Percentiles rank a stretch among this genome's conserved stretches.
phyloP scores from a whole-genome alignment of 2,329 filamentous ascomycete species.

The Lasiodiplodia citricola region DNA sequence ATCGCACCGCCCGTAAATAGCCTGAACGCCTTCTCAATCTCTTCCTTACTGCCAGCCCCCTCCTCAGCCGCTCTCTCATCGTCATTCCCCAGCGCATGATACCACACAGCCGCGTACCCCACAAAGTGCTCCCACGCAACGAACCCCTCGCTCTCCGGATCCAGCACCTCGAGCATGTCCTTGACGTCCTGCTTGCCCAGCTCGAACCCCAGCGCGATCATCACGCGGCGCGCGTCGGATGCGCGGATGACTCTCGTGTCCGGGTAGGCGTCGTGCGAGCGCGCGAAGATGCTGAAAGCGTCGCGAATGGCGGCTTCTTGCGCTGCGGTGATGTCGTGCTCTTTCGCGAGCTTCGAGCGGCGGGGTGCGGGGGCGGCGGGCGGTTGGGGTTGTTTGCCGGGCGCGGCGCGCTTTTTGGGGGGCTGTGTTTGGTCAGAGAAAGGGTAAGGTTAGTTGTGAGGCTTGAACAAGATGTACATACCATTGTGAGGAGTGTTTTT shows the following conservation, averaged over 20 bases:
- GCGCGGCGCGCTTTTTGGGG: slow-evolving; percentile 2
- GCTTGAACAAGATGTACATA: not conserved
- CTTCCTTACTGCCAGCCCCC: slow-evolving; percentile 54
- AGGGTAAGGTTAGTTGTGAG: not conserved
- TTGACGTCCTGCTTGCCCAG: slow-evolving; percentile 69
- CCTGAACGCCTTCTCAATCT: slow-evolving; percentile 81
- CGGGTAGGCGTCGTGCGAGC: slow-evolving; percentile 66
- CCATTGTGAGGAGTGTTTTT: not conserved
- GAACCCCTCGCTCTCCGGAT: slow-evolving; percentile 80
- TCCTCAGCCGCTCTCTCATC: slow-evolving; percentile 33
- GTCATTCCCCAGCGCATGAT: slow-evolving; percentile 54
- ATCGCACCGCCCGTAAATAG: slow-evolving; percentile 71
- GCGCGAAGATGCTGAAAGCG: slow-evolving; percentile 79
- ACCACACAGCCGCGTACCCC: slow-evolving; percentile 84
- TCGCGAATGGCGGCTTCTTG: slow-evolving; percentile 92
- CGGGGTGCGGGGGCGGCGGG: slow-evolving; percentile 45
- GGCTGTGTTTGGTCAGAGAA: not conserved
- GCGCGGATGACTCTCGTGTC: slow-evolving; percentile 47
- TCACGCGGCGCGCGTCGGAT: slow-evolving; percentile 53
- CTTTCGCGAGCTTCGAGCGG: slow-evolving; percentile 87
- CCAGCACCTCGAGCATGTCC: slow-evolving; percentile 79
- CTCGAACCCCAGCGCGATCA: slow-evolving; percentile 68
- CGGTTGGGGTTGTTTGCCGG: not conserved
- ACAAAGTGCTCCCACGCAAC: slow-evolving; percentile 83
- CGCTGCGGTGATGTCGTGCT: slow-evolving; percentile 81